Conservation (phyloP, 2,329 filamentous ascomycete genomes). For the Lojkania enalia region DNA sequence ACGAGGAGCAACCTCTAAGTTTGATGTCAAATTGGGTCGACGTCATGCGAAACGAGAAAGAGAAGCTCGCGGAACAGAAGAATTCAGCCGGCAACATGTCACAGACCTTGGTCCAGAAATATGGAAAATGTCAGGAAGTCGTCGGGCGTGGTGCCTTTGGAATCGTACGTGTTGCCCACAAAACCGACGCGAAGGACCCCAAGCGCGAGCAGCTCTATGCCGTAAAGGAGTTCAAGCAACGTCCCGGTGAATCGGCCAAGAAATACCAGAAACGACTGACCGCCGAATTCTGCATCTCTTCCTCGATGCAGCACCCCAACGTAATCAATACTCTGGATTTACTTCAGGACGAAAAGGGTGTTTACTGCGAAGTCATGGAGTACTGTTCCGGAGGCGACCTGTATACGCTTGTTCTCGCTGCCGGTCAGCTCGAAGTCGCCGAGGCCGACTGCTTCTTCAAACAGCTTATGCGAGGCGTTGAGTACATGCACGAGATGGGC, state of each 20-base stretch:
- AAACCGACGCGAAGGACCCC: constrained; percentile 78
- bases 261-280: constrained; percentile 98
- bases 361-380: constrained; percentile 99
- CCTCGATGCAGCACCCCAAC: constrained; percentile 92
- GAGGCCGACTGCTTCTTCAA: constrained; percentile 99
- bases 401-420: constrained; percentile 88
- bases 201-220: constrained; percentile 88
- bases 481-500: constrained; percentile 99
- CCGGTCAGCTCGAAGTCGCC: constrained; percentile 85
- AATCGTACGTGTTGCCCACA: constrained; percentile 96
- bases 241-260: constrained; percentile 92
- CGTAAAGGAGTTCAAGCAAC: constrained; percentile 95
- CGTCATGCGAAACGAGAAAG: constrained; percentile 85
- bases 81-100: constrained; percentile 76
- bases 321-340: constrained; percentile 97
- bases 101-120: constrained; percentile 87
- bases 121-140: constrained; percentile 97
- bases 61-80: constrained; percentile 72
- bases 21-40: constrained; percentile 97
- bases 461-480: constrained; percentile 97
- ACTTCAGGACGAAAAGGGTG: constrained; percentile 92
- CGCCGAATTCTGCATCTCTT: constrained; percentile 98
- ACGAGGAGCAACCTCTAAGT: constrained; percentile 79
- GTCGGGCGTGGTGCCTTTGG: constrained; percentile 96
- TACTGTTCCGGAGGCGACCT: constrained; percentile 96